Conservation (phyloP, 495 filamentous ascomycete species). For the Aspergillus steynii region DNA sequence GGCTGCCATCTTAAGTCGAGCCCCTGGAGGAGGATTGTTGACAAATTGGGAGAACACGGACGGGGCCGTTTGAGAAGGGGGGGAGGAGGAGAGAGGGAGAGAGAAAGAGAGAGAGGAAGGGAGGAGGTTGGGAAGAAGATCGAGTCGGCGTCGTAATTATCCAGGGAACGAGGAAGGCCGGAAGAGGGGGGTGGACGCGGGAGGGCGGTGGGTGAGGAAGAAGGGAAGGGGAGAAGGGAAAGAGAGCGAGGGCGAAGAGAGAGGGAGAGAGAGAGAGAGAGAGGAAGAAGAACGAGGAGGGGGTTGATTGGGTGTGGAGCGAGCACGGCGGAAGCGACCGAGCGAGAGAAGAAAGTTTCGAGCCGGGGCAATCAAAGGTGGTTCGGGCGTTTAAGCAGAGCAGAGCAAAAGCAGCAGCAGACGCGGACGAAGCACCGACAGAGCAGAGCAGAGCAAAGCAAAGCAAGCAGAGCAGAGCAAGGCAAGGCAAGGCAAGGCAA, state of each 20-base stretch:
- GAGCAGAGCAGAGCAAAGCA: slow-evolving; percentile 12
- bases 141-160: slow-evolving; percentile 21
- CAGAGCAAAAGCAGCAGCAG: background rate
- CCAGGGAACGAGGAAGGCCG: slow-evolving; percentile 19
- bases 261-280: slow-evolving; percentile 24
- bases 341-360: slow-evolving; percentile 24
- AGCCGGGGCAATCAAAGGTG: slow-evolving; percentile 18
- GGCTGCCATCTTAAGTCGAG: slow-evolving; percentile 49
- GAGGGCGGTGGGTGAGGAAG: slow-evolving; percentile 9
- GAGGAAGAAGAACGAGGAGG: slow-evolving; percentile 11
- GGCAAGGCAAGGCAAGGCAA: background rate
- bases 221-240: slow-evolving; percentile 13
- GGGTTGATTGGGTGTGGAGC: slow-evolving; percentile 29
- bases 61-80: slow-evolving; percentile 11
- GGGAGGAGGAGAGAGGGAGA: slow-evolving; percentile 11
- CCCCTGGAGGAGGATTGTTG: slow-evolving; percentile 25
- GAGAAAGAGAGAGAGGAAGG: slow-evolving; percentile 12
- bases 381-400: slow-evolving; percentile 16
- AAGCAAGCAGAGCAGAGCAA: background rate
- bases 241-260: slow-evolving; percentile 21
- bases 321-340: slow-evolving; percentile 29
- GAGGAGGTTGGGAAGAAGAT: slow-evolving; percentile 20
- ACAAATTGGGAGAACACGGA: slow-evolving; percentile 23
- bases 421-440: background rate
- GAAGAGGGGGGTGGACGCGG: slow-evolving; percentile 15